Percentiles rank a stretch among this genome's conserved stretches.
Evolutionary conservation across 306 rosid genomes (phyloP).

Genomic region (Nissolia schottii): DNA sequence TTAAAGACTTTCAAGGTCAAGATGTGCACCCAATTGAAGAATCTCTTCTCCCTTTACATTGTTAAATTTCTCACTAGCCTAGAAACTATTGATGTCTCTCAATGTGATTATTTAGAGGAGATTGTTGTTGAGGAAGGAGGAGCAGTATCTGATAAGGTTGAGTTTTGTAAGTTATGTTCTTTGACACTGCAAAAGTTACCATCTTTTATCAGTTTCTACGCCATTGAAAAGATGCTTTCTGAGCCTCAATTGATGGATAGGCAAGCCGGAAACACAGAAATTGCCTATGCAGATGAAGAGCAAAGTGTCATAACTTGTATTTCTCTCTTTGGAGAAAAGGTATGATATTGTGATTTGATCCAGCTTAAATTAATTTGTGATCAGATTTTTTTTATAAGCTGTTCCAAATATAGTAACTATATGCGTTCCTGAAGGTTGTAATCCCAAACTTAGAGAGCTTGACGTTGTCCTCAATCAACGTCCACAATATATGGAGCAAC

Average conservation of each 20-base stretch:
- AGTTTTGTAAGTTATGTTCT: background rate
- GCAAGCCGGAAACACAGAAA: background rate
- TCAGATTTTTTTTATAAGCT: too few species aligned
- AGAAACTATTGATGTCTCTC: slow-evolving; percentile 16
- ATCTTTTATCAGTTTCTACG: background rate
- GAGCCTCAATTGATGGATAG: background rate
- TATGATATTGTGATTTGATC: background rate
- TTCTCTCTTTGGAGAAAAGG: background rate
- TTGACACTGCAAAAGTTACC: background rate
- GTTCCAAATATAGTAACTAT: background rate
- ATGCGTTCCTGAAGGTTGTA: background rate
- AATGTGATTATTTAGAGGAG: background rate
- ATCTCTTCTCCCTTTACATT: slow-evolving; percentile 9
- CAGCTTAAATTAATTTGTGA: background rate
- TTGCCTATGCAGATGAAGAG: background rate
- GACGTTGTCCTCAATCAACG: background rate
- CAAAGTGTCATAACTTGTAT: background rate
- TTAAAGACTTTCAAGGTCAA: slow-evolving; percentile 13
- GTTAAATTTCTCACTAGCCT: slow-evolving; percentile 6
- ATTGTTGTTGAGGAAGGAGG: background rate
- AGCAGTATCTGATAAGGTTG: background rate
- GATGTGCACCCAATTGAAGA: background rate
- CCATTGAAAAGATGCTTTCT: background rate
- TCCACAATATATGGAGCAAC: background rate
- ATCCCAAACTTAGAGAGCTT: slow-evolving; percentile 22